Conservation (phyloP, 2,329 filamentous ascomycete genomes). For the Colletotrichum viniferum region DNA sequence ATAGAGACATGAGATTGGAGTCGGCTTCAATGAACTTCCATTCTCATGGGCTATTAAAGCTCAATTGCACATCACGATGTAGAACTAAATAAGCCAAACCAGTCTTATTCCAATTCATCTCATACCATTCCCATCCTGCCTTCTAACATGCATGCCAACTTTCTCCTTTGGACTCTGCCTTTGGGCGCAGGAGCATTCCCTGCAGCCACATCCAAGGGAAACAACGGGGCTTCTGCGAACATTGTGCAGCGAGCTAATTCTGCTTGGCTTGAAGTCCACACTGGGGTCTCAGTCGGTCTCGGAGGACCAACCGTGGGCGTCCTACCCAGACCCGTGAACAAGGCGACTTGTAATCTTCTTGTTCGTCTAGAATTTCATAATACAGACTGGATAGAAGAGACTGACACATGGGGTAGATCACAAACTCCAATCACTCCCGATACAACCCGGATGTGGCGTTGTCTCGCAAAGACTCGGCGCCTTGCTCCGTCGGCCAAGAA, state of each 20-base stretch:
- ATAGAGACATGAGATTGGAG: background rate
- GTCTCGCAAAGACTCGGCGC: background rate
- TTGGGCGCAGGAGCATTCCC: background rate
- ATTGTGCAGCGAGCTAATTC: background rate
- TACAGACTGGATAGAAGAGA: background rate
- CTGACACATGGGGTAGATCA: background rate
- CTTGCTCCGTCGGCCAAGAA: background rate
- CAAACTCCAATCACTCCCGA: background rate
- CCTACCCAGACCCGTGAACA: background rate
- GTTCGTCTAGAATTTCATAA: background rate
- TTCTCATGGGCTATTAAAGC: background rate
- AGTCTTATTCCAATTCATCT: background rate
- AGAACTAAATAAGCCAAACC: background rate
- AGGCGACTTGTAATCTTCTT: background rate
- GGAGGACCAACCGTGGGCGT: background rate
- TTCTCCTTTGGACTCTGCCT: background rate
- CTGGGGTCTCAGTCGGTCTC: background rate
- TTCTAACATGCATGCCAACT: background rate
- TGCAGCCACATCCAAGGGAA: background rate
- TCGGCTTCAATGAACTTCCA: background rate
- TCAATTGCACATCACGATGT: background rate
- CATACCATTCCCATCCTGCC: background rate
- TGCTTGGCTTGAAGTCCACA: background rate
- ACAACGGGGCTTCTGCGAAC: background rate
- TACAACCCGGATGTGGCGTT: background rate